phyloP scores from a whole-genome alignment of 495 filamentous ascomycete genomes.

The Lasiosphaeria miniovina region DNA sequence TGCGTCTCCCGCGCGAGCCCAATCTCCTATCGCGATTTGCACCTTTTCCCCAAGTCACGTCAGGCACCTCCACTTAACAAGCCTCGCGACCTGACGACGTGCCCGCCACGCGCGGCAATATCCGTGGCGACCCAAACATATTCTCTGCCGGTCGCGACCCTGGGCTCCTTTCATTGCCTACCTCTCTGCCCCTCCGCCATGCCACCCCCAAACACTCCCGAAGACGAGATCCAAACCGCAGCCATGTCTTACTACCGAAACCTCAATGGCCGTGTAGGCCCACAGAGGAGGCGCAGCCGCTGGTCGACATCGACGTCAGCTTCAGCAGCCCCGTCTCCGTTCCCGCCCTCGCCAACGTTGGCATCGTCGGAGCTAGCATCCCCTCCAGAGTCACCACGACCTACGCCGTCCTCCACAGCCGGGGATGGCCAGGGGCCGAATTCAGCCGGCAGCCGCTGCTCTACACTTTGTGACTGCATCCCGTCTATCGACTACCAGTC shows the following conservation, averaged over 20 bases:
- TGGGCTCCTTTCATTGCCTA: no score
- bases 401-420: neutral
- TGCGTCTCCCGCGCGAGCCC: no score
- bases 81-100: neutral
- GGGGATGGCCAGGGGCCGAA: conserved; percentile 3
- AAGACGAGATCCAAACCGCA: conserved; percentile 13
- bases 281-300: neutral
- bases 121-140: conserved; percentile 1
- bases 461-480: conserved; percentile 8
- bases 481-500: conserved; percentile 56
- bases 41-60: no score
- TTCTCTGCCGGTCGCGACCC: neutral
- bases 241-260: neutral
- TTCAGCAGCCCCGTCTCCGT: neutral
- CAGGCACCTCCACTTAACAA: neutral
- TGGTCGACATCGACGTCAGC: conserved; percentile 1
- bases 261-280: neutral
- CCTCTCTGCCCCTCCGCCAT: neutral
- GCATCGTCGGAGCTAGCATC: neutral
- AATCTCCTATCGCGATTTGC: no score
- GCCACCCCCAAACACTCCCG: conserved; percentile 16
- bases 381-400: neutral
- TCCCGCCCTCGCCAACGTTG: neutral
- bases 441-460: conserved; percentile 6
- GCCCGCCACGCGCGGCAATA: neutral